Conservation (phyloP, 441 rosid genomes). For the Gossypium davidsonii region DNA sequence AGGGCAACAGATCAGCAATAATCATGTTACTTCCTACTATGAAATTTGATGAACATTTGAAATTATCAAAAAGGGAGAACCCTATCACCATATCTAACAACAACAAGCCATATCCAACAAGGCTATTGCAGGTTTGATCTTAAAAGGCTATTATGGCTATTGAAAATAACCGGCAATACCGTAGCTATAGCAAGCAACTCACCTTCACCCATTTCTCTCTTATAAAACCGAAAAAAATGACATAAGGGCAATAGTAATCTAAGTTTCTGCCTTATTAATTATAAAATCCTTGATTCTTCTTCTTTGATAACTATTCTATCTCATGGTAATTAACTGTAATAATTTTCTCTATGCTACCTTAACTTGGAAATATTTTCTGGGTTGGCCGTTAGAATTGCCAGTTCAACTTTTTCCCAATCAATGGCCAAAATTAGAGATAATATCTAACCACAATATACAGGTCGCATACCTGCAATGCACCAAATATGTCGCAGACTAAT, state of each 20-base stretch:
- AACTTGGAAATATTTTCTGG: background rate
- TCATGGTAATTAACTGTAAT: background rate
- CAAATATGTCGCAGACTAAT: background rate
- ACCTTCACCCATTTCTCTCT: background rate
- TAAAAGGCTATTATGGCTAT: background rate
- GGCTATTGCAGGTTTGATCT: background rate
- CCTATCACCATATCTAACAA: background rate
- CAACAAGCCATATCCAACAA: background rate
- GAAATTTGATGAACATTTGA: background rate
- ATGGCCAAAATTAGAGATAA: background rate
- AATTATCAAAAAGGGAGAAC: background rate
- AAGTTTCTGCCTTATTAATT: background rate
- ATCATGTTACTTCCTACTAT: background rate
- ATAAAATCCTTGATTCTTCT: background rate
- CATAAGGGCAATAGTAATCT: background rate
- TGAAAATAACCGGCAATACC: background rate
- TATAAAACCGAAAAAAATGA: background rate
- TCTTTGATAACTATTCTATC: background rate
- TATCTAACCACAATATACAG: background rate
- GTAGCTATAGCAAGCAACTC: background rate
- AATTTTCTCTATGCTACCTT: background rate
- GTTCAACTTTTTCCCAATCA: background rate
- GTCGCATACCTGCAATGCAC: background rate
- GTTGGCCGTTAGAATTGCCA: background rate
- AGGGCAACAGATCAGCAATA: background rate